A percentile compares a stretch with the other conserved stretches of the same genome.
Conservation (phyloP, 1,284 basidiomycete species). For the Trichosporon ovoides region DNA sequence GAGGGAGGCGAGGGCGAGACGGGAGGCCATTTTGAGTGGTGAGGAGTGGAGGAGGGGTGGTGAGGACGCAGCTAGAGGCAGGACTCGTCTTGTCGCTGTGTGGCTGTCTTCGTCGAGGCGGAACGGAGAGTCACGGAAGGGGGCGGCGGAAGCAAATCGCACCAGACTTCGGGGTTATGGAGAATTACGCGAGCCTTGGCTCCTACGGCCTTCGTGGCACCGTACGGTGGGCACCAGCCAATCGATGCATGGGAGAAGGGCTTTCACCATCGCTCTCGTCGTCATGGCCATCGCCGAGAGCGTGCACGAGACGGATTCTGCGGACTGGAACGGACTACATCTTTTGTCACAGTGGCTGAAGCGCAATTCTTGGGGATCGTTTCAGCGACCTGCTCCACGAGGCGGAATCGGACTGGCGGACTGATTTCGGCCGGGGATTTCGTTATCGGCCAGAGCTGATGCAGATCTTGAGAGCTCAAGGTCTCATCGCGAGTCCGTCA, state of each 20-base stretch:
- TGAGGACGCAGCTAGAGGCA: slow-evolving; percentile 9
- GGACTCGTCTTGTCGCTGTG: slow-evolving; percentile 1
- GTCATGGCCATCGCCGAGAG: not conserved
- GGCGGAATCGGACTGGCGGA: too few species aligned
- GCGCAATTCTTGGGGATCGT: too few species aligned
- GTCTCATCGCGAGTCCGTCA: too few species aligned
- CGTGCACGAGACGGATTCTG: not conserved
- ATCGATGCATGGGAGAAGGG: not conserved
- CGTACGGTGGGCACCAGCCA: not conserved
- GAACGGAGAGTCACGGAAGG: slow-evolving; percentile 7
- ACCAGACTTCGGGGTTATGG: slow-evolving; percentile 2
- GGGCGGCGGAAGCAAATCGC: not conserved
- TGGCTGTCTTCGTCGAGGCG: not conserved
- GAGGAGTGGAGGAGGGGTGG: slow-evolving; percentile 17
- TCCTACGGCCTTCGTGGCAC: not conserved
- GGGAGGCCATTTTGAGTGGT: slow-evolving; percentile 46
- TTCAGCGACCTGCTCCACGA: too few species aligned
- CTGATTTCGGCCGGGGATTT: too few species aligned
- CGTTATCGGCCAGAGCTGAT: too few species aligned
- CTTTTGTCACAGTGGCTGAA: too few species aligned
- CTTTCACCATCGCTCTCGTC: not conserved
- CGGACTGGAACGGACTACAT: not conserved
- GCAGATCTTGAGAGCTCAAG: too few species aligned
- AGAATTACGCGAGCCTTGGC: not conserved
- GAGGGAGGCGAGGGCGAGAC: slow-evolving; percentile 48